phyloP scores from a whole-genome alignment of 306 rosid genomes.

The Malus sieversii region DNA sequence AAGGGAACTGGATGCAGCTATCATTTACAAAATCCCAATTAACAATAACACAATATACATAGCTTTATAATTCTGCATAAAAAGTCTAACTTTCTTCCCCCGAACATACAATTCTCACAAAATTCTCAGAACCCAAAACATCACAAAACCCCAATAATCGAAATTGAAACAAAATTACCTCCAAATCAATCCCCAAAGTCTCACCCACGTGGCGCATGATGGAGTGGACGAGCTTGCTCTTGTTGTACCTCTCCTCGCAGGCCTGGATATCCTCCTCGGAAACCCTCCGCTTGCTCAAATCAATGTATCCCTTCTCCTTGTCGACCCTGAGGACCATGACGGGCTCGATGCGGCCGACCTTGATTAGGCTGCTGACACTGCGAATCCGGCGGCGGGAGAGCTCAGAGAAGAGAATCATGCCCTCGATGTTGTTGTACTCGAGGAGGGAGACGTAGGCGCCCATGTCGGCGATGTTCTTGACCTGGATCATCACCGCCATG shows the following conservation, averaged over 20 bases:
- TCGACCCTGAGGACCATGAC: conserved; percentile 96
- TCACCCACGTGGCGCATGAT: conserved; percentile 98
- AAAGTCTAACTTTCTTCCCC: neutral
- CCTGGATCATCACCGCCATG: conserved; percentile 98
- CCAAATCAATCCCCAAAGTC: conserved; percentile 66
- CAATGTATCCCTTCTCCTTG: conserved; percentile 92
- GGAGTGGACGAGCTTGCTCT: conserved; percentile 96
- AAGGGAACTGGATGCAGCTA: too few species aligned
- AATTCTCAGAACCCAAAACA: neutral
- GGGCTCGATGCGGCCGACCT: conserved; percentile 89
- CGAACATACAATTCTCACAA: neutral
- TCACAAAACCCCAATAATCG: neutral
- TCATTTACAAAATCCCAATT: neutral
- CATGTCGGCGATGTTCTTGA: conserved; percentile 95
- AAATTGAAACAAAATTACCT: conserved; percentile 33
- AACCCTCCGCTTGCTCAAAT: conserved; percentile 88
- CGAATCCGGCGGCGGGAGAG: conserved; percentile 98
- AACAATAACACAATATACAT: neutral
- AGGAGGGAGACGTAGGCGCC: conserved; percentile 95
- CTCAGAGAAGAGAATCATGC: conserved; percentile 92
- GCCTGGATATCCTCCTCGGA: conserved; percentile 86
- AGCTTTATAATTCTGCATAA: neutral
- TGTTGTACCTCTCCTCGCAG: conserved; percentile 89
- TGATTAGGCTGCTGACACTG: conserved; percentile 79
- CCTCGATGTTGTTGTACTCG: conserved; percentile 96